Evolutionary conservation across 1,139 yeast genomes (phyloP).

Genomic region (Geotrichum histeridarum): DNA sequence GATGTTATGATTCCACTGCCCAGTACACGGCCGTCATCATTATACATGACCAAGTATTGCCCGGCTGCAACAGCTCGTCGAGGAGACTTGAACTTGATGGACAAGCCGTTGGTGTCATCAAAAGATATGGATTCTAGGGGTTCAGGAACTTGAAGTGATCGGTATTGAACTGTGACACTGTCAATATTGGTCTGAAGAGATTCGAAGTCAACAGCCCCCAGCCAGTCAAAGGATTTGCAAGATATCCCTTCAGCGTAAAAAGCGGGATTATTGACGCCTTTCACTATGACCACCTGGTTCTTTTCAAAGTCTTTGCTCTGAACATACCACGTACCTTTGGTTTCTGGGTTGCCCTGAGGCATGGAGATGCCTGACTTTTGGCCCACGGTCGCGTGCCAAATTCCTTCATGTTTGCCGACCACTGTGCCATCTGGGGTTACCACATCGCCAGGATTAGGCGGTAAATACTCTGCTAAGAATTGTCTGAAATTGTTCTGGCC

Average conservation of each 20-base stretch:
- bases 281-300: constrained; percentile 75
- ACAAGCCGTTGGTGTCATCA: neutral
- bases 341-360: constrained; percentile 80
- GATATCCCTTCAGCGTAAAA: constrained; percentile 47
- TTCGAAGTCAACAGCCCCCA: constrained; percentile 31
- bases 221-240: constrained; percentile 52
- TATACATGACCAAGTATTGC: constrained; percentile 73
- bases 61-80: constrained; percentile 87
- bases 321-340: constrained; percentile 82
- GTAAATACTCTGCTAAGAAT: constrained; percentile 70
- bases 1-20: constrained; percentile 64
- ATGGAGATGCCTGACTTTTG: constrained; percentile 72
- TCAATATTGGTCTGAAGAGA: constrained; percentile 20
- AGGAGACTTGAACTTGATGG: constrained; percentile 40
- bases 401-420: constrained; percentile 78
- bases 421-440: constrained; percentile 58
- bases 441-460: constrained; percentile 69
- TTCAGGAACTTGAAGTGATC: constrained; percentile 63
- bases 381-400: constrained; percentile 94
- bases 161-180: constrained; percentile 50
- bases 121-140: constrained; percentile 27
- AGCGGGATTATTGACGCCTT: constrained; percentile 60
- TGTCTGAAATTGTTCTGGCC: constrained; percentile 61
- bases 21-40: constrained; percentile 53
- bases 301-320: constrained; percentile 57